These are phyloP conservation scores for Erucastrum elatum DNA, from an alignment of 345 rosid genomes.

Conservation along the genomic window DNA sequence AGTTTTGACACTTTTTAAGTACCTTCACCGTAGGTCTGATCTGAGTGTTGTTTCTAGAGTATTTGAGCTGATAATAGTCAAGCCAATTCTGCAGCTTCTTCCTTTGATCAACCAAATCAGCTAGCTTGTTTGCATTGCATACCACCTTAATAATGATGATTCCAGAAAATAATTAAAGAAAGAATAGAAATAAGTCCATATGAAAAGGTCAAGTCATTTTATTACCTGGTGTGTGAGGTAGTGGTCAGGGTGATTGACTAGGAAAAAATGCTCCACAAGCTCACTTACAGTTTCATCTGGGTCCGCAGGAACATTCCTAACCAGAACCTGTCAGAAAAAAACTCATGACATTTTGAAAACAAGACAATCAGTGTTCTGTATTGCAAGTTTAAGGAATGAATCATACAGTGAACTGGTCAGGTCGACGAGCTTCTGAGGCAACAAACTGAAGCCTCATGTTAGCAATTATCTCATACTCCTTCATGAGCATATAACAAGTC, in stretches of 20 bases:
- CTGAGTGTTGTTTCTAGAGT: conserved; percentile 51
- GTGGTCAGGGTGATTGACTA: conserved; percentile 81
- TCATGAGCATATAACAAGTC: conserved; percentile 77
- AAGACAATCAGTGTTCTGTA: not conserved
- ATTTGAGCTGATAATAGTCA: conserved; percentile 73
- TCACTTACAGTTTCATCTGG: conserved; percentile 75
- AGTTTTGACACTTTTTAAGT: conserved; percentile 17
- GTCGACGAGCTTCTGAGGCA: conserved; percentile 76
- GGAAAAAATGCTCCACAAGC: conserved; percentile 83
- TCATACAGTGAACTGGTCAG: conserved; percentile 87
- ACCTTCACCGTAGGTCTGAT: conserved; percentile 68
- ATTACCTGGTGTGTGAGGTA: conserved; percentile 76
- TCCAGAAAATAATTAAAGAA: not conserved
- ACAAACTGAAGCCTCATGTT: conserved; percentile 83
- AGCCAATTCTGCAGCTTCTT: conserved; percentile 78
- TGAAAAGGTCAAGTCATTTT: not conserved
- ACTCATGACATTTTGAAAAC: not conserved
- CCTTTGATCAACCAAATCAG: conserved; percentile 71
- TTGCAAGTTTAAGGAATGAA: not conserved
- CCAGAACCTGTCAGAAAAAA: conserved; percentile 57
- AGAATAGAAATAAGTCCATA: not conserved
- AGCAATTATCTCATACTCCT: conserved; percentile 83
- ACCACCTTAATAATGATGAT: conserved; percentile 59
- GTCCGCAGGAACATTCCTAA: conserved; percentile 79
- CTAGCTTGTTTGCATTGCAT: conserved; percentile 78